Evolutionary conservation across 2,329 filamentous ascomycete genomes (phyloP), one percentile per base, ranked within the genome.

Genomic region (Alternaria sp.): DNA sequence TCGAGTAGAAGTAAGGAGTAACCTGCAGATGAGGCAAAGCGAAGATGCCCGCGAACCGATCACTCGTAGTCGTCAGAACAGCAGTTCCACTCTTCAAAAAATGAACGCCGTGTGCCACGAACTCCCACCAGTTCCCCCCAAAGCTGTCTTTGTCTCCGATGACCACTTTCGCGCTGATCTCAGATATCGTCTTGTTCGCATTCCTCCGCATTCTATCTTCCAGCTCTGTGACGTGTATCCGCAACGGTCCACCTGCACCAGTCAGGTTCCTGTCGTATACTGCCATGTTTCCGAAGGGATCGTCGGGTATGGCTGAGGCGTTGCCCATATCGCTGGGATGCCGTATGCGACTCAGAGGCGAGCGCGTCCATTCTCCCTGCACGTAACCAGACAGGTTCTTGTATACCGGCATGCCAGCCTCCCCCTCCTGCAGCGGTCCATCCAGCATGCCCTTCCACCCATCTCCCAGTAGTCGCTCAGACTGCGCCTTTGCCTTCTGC

Each of bases 21-120:
- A 92, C 86, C 1, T 91, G 85, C 55, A 99, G 86, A 79, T 98
- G 93, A 25, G 96, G 94, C 50, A 98, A 83, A 3, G 90, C 91
- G 77, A 97, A 97, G 59, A 98, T 90, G 46, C 96, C 94, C n/a
- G 91, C 89, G 74, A 96, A 86, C 45, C 80, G 97, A 75, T 97
- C 92, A 79, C 93, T 97, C 51, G 93, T 95, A 1, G 95, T 97
- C 2, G 91, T 92, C 76, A 98, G 83, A 36, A 98, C 83, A 53
- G 96, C 88, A 13, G 89, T 87, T 2, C 96, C 96, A 66, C 91
- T 88, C n/a, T 87, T 86, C 40, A 91, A 89, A 85, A 93, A 96
- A 81, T 98, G 95, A 5, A 96, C 86, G 4, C 96, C 96, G 79
- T 93, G 90, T 53, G 97, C 81, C 55, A 88, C 86, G 81, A 96